Conservation (phyloP, 2,329 filamentous ascomycete species). For the Claviceps lovelessii region DNA sequence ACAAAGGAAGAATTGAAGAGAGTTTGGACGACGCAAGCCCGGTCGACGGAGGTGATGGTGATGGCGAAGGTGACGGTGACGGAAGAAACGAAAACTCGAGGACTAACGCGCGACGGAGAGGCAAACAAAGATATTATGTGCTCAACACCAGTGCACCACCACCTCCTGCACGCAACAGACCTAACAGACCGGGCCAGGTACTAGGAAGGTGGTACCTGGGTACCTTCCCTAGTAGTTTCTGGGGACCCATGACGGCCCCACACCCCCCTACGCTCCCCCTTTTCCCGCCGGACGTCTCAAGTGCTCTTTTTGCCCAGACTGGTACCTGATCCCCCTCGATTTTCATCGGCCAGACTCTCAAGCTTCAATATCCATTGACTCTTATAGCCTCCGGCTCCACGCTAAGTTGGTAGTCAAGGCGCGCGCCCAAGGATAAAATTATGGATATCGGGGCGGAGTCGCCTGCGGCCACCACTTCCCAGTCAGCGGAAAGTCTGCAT, state of each 20-base stretch:
- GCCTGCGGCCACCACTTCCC: background rate
- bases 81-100: background rate
- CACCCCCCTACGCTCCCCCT: background rate
- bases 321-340: background rate
- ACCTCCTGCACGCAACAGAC: too few relatives aligned
- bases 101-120: background rate
- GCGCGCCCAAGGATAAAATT: background rate
- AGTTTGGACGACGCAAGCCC: slow-evolving; percentile 5
- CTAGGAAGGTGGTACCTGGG: too few relatives aligned
- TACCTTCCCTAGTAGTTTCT: background rate
- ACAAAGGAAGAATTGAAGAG: slow-evolving; percentile 12
- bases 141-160: background rate
- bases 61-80: background rate
- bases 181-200: too few relatives aligned
- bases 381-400: background rate
- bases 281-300: background rate
- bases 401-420: background rate
- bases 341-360: background rate
- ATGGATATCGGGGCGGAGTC: background rate
- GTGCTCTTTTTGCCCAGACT: background rate
- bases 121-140: background rate
- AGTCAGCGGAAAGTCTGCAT: background rate
- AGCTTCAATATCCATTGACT: background rate
- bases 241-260: background rate
- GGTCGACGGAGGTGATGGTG: background rate